These are phyloP conservation scores for Periconia sp. DNA, from an alignment of 2,329 filamentous ascomycete genomes.

Conservation along the genomic window DNA sequence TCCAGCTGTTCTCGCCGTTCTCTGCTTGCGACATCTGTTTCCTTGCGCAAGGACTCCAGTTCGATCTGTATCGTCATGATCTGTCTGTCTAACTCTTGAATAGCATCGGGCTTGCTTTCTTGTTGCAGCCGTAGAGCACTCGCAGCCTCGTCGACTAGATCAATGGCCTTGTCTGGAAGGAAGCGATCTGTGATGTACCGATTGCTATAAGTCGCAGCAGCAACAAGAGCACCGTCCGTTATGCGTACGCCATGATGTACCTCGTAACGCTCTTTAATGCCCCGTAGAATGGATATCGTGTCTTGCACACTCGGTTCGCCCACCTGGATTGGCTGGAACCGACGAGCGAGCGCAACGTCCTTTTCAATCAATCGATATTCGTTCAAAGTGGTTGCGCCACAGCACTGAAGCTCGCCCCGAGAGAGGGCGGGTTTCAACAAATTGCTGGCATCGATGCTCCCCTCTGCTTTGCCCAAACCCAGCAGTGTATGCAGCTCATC, in stretches of 20 bases:
- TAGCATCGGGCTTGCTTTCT: slow-evolving; percentile 94
- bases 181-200: slow-evolving; percentile 97
- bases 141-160: slow-evolving; percentile 93
- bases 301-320: slow-evolving; percentile 88
- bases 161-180: slow-evolving; percentile 94
- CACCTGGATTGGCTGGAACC: slow-evolving; percentile 95
- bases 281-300: slow-evolving; percentile 91
- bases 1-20: slow-evolving; percentile 88
- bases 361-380: slow-evolving; percentile 96
- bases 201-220: slow-evolving; percentile 88
- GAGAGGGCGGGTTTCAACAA: slow-evolving; percentile 92
- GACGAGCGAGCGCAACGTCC: slow-evolving; percentile 85
- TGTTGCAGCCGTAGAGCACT: slow-evolving; percentile 89
- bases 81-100: slow-evolving; percentile 86
- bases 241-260: slow-evolving; percentile 96
- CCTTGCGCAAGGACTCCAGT: slow-evolving; percentile 89
- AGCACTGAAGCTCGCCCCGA: slow-evolving; percentile 90
- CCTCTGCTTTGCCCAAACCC: slow-evolving; percentile 91
- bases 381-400: slow-evolving; percentile 87
- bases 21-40: slow-evolving; percentile 84
- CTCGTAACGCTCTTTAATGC: slow-evolving; percentile 97
- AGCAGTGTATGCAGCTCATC: slow-evolving; percentile 92
- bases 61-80: slow-evolving; percentile 99
- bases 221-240: slow-evolving; percentile 86
- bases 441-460: slow-evolving; percentile 95